phyloP scores from a whole-genome alignment of 306 rosid genomes.

The Fragaria iinumae region DNA sequence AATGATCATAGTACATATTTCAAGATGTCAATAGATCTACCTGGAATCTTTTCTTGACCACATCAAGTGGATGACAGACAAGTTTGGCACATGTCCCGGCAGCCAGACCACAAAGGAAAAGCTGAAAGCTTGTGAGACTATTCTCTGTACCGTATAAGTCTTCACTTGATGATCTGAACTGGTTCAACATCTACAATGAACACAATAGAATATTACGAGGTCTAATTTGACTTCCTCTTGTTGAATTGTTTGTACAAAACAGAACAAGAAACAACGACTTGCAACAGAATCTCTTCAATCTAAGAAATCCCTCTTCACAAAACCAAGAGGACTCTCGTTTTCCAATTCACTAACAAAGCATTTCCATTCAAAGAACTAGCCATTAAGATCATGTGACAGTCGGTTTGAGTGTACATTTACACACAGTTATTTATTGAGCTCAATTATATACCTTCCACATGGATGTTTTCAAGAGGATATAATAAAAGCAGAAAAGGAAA shows the following conservation, averaged over 20 bases:
- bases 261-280: background rate
- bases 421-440: background rate
- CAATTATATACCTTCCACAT: background rate
- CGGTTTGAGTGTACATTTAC: background rate
- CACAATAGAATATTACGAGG: conserved; percentile 13
- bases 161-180: conserved; percentile 30
- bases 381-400: background rate
- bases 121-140: conserved; percentile 71
- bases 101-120: conserved; percentile 79
- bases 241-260: background rate
- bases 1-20: background rate
- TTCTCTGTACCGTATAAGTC: conserved; percentile 28
- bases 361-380: background rate
- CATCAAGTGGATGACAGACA: conserved; percentile 97
- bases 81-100: conserved; percentile 96
- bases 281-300: background rate
- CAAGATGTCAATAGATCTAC: conserved; percentile 27
- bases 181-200: conserved; percentile 67
- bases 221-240: background rate
- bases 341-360: background rate
- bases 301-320: background rate
- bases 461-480: background rate
- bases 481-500: background rate
- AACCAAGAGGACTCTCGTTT: background rate
- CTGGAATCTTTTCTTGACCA: conserved; percentile 97